Evolutionary conservation across 768 basidiomycete species (phyloP), one percentile per base, ranked within the genome.

Genomic region (Phanerodontia chrysosporium): DNA sequence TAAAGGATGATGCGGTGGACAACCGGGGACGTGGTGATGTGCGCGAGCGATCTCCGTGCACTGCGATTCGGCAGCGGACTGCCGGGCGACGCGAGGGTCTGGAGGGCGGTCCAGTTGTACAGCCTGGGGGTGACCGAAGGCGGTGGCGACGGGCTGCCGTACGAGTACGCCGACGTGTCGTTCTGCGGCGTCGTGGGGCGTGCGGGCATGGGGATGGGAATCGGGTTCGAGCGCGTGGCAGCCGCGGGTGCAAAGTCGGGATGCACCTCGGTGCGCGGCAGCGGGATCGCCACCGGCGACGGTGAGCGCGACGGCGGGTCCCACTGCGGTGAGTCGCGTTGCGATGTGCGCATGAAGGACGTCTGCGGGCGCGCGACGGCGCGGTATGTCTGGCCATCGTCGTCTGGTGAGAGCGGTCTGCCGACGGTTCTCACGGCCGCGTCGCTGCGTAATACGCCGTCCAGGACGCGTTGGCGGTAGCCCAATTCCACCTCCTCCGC

Each of bases 21-120:
- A 42, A 36, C 32, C 7, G 49, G 49, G 16, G 76, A 68, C 3
- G 83, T 75, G 0, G 78, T 74, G 62, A 87, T 77, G 60, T 81
- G 82, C n/a, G 80, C 72, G 42, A 80, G 79, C 22, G 85, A 84
- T 70, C 81, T 76, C 65, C 85, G 82, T 9, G 84, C 84, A 53
- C 69, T 74, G 45, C 80, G 78, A 66, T 86, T 87, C 52, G 81
- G 79, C 54, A 87, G 77, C 7, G 83, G 85, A 13, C 74, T 64
- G 22, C 39, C 45, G 16, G 55, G 30, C 14, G 55, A 46, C 22
- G 28, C 30, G 21, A 28, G 21, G 12, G n/a, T 39, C 13, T 46
- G 49, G 16, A 69, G 58, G 45, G 68, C 56, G 45, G 51, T 28
- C 85, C 85, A 86, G 0, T 78, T 73, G 67, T 85, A 85, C 29